Conservation (phyloP, 345 rosid genomes). For the Firmiana major region DNA sequence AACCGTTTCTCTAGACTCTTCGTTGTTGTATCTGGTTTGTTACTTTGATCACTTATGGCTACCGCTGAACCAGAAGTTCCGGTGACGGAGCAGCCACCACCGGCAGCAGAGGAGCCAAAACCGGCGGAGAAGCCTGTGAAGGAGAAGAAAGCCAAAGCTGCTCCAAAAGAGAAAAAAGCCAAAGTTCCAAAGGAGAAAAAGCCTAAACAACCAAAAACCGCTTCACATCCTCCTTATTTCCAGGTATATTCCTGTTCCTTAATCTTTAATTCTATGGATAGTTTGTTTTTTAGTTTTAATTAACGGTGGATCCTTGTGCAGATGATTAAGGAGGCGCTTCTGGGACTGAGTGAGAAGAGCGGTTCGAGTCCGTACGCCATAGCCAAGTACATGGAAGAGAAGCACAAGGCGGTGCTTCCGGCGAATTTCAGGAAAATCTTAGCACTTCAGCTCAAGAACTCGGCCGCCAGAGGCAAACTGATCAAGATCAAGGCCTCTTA, state of each 20-base stretch:
- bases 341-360: conserved; percentile 58
- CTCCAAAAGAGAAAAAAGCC: conserved; percentile 33
- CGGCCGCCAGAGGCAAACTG: conserved; percentile 56
- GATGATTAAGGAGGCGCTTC: conserved; percentile 80
- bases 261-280: neutral
- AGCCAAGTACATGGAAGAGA: conserved; percentile 73
- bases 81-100: conserved; percentile 14
- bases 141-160: conserved; percentile 35
- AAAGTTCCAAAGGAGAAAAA: conserved; percentile 39
- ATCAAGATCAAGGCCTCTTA: conserved; percentile 79
- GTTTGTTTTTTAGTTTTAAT: neutral
- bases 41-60: conserved; percentile 22
- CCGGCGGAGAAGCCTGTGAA: conserved; percentile 24
- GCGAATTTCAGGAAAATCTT: conserved; percentile 66
- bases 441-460: conserved; percentile 66
- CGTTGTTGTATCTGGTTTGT: neutral
- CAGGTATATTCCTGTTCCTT: conserved; percentile 32
- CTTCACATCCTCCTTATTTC: conserved; percentile 76
- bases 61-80: conserved; percentile 32
- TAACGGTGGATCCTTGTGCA: conserved; percentile 16
- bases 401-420: conserved; percentile 63
- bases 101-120: conserved; percentile 28
- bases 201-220: conserved; percentile 38
- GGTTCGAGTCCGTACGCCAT: conserved; percentile 89
- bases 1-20: neutral